Conservation (phyloP, 768 basidiomycete genomes). For the Pleurotus ostreatus region DNA sequence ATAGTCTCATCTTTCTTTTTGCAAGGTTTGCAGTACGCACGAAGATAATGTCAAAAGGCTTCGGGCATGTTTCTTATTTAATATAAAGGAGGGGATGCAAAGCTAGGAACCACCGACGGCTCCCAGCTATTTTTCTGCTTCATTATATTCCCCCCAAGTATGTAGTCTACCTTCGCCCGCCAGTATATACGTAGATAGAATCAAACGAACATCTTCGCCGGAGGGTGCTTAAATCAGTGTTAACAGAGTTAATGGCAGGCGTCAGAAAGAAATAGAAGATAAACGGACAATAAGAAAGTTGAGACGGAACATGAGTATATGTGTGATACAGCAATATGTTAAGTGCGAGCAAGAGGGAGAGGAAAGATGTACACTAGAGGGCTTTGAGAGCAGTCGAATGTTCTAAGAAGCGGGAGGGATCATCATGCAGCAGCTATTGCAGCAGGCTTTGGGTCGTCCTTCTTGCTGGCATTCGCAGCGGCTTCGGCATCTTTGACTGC, state of each 20-base stretch:
- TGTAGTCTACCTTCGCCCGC: neutral
- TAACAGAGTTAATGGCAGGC: neutral
- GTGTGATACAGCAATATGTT: neutral
- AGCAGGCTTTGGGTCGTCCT: conserved; percentile 52
- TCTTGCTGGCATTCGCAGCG: conserved; percentile 45
- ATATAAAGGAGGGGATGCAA: no score
- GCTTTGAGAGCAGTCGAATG: neutral
- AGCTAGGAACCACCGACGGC: neutral
- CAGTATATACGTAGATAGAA: conserved; percentile 4
- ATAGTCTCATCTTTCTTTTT: no score
- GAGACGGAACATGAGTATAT: neutral
- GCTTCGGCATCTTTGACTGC: conserved; percentile 65
- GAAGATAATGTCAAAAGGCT: no score
- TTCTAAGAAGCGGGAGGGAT: neutral
- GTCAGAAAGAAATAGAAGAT: neutral
- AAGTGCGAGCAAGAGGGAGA: neutral
- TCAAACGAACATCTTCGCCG: neutral
- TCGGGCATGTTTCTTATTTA: no score
- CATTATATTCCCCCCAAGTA: neutral
- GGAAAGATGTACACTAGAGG: neutral
- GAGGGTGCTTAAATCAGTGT: neutral
- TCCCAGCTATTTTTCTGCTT: neutral
- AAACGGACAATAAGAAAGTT: conserved; percentile 10
- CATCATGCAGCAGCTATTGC: conserved; percentile 33
- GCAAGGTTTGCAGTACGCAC: no score